Evolutionary conservation across 2,329 filamentous ascomycete genomes (phyloP).

Genomic region (Plectosphaerella cucumerina): DNA sequence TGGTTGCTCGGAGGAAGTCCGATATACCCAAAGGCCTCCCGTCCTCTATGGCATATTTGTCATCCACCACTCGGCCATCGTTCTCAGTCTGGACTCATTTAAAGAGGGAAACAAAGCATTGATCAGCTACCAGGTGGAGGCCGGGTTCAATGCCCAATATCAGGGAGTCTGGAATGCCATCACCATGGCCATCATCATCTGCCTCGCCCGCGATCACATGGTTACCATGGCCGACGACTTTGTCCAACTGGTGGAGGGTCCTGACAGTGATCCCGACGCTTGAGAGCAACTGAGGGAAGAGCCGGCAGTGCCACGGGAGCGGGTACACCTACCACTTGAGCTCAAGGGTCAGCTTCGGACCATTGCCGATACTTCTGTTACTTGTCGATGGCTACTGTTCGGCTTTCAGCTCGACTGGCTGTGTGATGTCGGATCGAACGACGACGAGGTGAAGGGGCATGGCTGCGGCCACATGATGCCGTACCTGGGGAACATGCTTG

Average conservation of each 20-base stretch:
- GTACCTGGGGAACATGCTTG: too few species aligned
- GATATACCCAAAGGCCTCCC: slow-evolving; percentile 19
- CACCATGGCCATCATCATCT: slow-evolving; percentile 34
- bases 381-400: too few species aligned
- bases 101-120: slow-evolving; percentile 26
- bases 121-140: slow-evolving; percentile 38
- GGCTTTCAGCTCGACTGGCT: too few species aligned
- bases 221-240: slow-evolving; percentile 29
- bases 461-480: too few species aligned
- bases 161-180: slow-evolving; percentile 42
- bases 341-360: too few species aligned
- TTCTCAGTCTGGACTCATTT: slow-evolving; percentile 34
- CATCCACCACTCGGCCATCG: slow-evolving; percentile 31
- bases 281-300: slow-evolving; percentile 15
- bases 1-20: not conserved
- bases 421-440: too few species aligned
- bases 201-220: slow-evolving; percentile 35
- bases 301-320: too few species aligned
- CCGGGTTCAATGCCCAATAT: slow-evolving; percentile 30
- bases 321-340: too few species aligned
- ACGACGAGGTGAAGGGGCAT: too few species aligned
- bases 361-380: too few species aligned
- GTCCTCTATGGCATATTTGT: slow-evolving; percentile 41
- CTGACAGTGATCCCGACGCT: slow-evolving; percentile 34
- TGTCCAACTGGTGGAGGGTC: slow-evolving; percentile 18